Conservation (phyloP, 805 yeast species). For the Blastobotrys attinorum region DNA sequence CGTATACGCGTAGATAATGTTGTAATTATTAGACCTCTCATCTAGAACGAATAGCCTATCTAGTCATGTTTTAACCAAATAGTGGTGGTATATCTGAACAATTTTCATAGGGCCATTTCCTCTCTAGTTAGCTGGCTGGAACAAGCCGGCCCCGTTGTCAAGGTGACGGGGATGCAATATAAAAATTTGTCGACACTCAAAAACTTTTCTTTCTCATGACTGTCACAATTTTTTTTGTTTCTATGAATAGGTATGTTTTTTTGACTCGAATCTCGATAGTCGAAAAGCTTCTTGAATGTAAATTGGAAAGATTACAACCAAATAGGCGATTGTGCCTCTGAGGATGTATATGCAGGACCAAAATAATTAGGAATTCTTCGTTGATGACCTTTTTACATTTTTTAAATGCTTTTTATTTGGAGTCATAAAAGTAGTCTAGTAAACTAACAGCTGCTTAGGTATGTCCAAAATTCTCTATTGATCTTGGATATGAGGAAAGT, state of each 20-base stretch:
- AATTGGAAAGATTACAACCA: conserved; percentile 1
- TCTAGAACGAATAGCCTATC: too few species aligned
- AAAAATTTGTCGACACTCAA: neutral
- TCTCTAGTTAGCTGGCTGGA: too few species aligned
- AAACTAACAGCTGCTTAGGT: neutral
- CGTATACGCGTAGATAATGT: too few species aligned
- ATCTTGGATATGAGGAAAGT: conserved; percentile 6
- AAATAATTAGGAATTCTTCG: conserved; percentile 66
- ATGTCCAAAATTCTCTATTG: conserved; percentile 16
- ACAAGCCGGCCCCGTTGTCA: too few species aligned
- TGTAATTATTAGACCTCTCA: too few species aligned
- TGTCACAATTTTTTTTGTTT: neutral
- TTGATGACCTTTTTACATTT: conserved; percentile 43
- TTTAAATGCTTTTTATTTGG: conserved; percentile 3
- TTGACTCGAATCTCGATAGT: neutral
- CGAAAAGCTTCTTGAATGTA: neutral
- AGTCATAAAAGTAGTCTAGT: neutral
- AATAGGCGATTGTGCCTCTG: conserved; percentile 31
- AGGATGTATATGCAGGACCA: conserved; percentile 75
- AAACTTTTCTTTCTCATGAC: neutral
- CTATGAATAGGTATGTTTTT: neutral
- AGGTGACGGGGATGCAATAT: too few species aligned
- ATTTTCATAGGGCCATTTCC: too few species aligned
- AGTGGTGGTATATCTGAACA: too few species aligned
- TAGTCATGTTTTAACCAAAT: too few species aligned